Percentiles rank a stretch among this genome's conserved stretches.
Evolutionary conservation across 495 filamentous ascomycete species (phyloP).

Genomic region (Aspergillus panamensis): DNA sequence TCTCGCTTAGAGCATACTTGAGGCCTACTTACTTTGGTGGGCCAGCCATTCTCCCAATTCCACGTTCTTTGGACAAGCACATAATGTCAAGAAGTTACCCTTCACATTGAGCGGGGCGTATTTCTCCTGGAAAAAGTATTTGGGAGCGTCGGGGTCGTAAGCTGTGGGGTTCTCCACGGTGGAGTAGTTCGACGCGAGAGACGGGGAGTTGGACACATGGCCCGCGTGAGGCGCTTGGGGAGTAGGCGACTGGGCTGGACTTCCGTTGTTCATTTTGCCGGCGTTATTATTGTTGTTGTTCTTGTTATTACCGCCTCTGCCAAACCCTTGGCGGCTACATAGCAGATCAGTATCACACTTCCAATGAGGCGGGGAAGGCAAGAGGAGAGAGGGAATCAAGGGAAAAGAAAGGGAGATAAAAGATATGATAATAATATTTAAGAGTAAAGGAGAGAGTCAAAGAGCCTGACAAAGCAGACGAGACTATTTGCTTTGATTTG

Average conservation of each 20-base stretch:
- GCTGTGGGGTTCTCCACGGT: slow-evolving; percentile 45
- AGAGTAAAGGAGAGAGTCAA: background rate
- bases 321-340: slow-evolving; percentile 50
- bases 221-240: slow-evolving; percentile 43
- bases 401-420: background rate
- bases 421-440: background rate
- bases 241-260: slow-evolving; percentile 45
- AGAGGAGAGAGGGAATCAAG: slow-evolving; percentile 8
- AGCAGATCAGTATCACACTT: slow-evolving; percentile 37
- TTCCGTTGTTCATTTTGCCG: slow-evolving; percentile 45
- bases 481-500: background rate
- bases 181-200: slow-evolving; percentile 48
- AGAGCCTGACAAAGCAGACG: slow-evolving; percentile 4
- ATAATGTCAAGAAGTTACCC: slow-evolving; percentile 94
- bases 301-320: slow-evolving; percentile 51
- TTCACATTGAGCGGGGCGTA: slow-evolving; percentile 85
- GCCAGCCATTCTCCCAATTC: slow-evolving; percentile 92
- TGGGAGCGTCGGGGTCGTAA: slow-evolving; percentile 54
- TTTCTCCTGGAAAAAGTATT: slow-evolving; percentile 74
- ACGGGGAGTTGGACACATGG: slow-evolving; percentile 57
- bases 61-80: slow-evolving; percentile 81
- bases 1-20: background rate
- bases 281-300: slow-evolving; percentile 36
- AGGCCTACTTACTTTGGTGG: slow-evolving; percentile 69
- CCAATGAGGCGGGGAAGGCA: slow-evolving; percentile 32